Evolutionary conservation across 1,284 basidiomycete genomes (phyloP), one percentile per base, ranked within the genome.

Genomic region (Naganishia liquefaciens): DNA sequence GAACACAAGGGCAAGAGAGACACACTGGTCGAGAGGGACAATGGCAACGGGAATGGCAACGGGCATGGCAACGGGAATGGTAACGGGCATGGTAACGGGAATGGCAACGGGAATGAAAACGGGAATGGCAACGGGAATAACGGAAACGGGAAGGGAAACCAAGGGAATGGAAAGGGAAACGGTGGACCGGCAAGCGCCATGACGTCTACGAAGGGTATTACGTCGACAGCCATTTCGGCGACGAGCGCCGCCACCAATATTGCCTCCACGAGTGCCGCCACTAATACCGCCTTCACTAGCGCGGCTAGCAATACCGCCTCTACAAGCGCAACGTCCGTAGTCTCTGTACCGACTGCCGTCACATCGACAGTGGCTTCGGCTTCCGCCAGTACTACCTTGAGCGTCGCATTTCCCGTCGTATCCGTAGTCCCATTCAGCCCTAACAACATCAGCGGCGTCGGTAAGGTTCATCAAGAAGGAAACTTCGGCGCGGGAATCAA

Each of bases 401-500:
- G 65, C 23, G 70, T 66, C 19, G 72, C 72, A 15, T 75, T 74
- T 65, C 72, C 71, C 28, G 47, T 40, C 21, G 57, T 60, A 27
- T 60, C 57, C 9, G 57, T 60, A 21, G 57, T 60, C 13, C 57
- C 57, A 43, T 52, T 58, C 63, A 71, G 62, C 30, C 50, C 68
- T 30, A 71, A 73, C 46, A 73, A 75, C 65, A 70, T 72, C 58
- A 53, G 47, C 37, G 64, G 62, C 23, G 74, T 83, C 4, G 81
- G 84, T 72, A 81, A 79, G 67, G 77, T 85, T 6, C 84, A 86
- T 64, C 80, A 79, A 4, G 69, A 79, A 63, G 84, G 84, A 9
- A 80, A 82, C 69, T 75, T 76, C 27, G 84, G 84, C 30, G 78
- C 80, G 33, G 84, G 84, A 5, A 77, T 84, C 71, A 82, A 82